Base-by-base conservation (phyloP, 305 asterid genomes). In the Ilex paraguariensis region DNA sequence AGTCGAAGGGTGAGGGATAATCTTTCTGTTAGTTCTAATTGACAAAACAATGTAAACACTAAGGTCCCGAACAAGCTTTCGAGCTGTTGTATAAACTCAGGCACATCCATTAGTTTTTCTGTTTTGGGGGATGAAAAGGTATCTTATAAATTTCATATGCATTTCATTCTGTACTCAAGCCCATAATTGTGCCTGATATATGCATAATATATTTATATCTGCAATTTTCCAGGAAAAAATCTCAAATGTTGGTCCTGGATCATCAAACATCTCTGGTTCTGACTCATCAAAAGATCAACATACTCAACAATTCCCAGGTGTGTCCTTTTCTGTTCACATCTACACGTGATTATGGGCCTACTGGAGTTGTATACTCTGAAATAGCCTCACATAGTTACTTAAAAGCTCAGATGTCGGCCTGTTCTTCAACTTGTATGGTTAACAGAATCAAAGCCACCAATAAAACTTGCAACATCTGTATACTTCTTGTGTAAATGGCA, bases 251-350 rank as follows among this genome's bases (percentile, higher is more conserved):
- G 82, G 57, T 62, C 70, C 73, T 16, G 81, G 85, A 65, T 73
- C 91, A 21, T 83, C 88, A 4, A 74, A 77, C 56, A 62, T 75
- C 51, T 74, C 88, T 54, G 75, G 73, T 68, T 78, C 86, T 40
- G 77, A 73, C 51, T 77, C 81, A 65, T 71, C 78, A 44, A 69
- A 79, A 51, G 86, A 80, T 62, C 82, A 74, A 10, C 68, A 39
- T 12, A 7, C 60, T 62, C 82, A 66, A 58, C 81, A 64, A 17
- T 77, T 81, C 66, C 93, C 91, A 60, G 98, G 98, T 91, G 54
- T 58, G 78, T 73, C 68, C 61, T 57, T 55, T 31, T 66, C 42
- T 36, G 13, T 31, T 62, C 13, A 33, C 15, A 60, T 16, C 57
- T 15, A 4, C 21, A 42, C 32, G 13, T 32, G 9, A 6, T 65